phyloP scores from a whole-genome alignment of 106 monocot species.

The Cymbidium sinense region DNA sequence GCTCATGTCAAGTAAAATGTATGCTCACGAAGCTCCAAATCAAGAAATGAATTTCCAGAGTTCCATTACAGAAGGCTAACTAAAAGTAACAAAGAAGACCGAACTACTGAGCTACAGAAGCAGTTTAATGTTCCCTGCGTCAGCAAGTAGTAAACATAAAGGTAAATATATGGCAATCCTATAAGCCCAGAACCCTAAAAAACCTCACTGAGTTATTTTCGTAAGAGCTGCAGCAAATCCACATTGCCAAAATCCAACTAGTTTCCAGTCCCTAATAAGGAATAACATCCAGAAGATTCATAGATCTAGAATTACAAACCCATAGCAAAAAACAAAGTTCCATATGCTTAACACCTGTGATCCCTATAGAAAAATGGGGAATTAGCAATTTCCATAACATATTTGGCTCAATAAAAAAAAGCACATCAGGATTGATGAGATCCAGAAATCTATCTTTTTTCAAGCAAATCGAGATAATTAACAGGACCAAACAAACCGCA shows the following conservation, averaged over 20 bases:
- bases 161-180: not conserved
- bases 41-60: not conserved
- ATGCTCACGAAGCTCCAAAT: not conserved
- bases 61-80: not conserved
- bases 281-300: not conserved
- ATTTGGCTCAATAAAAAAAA: conserved; percentile 4
- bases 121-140: too few species aligned
- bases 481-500: not conserved
- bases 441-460: not conserved
- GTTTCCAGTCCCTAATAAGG: not conserved
- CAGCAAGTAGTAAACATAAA: too few species aligned
- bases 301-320: not conserved
- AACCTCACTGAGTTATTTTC: not conserved
- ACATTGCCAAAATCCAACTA: not conserved
- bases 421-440: not conserved
- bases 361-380: not conserved
- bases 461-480: not conserved
- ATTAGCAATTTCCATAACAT: not conserved
- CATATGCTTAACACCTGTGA: not conserved
- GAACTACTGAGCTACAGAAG: too few species aligned
- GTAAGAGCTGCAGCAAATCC: not conserved
- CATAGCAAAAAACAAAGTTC: not conserved
- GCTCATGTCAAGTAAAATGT: not conserved
- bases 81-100: too few species aligned
- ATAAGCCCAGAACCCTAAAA: not conserved